Conservation (phyloP, 306 rosid species). For the Senna tora region DNA sequence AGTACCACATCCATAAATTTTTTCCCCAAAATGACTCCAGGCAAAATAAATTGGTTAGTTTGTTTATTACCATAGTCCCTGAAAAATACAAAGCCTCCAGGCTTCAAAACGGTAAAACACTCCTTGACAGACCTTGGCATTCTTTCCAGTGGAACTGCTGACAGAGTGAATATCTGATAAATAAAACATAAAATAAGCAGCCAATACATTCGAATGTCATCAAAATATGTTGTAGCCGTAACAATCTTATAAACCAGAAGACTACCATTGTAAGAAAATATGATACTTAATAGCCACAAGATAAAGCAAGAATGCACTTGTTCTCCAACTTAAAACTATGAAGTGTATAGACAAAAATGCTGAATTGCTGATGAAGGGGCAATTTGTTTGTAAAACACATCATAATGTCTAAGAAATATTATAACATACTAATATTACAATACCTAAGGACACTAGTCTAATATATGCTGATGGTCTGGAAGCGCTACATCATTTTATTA, state of each 20-base stretch:
- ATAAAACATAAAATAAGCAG: conserved; percentile 34
- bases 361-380: conserved; percentile 2
- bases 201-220: conserved; percentile 14
- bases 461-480: conserved; percentile 19
- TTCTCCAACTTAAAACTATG: conserved; percentile 24
- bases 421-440: conserved; percentile 14
- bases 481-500: conserved; percentile 25
- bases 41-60: conserved; percentile 9
- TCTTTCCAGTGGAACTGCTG: conserved; percentile 75
- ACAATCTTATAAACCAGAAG: conserved; percentile 9
- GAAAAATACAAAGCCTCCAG: conserved; percentile 88
- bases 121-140: conserved; percentile 73
- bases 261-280: neutral
- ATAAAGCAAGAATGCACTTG: conserved; percentile 7
- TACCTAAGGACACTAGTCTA: conserved; percentile 5
- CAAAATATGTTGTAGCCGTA: neutral
- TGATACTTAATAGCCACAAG: conserved; percentile 18
- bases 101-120: conserved; percentile 73
- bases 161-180: conserved; percentile 84
- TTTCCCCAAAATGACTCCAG: conserved; percentile 15
- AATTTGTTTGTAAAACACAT: conserved; percentile 11
- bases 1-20: neutral
- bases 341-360: neutral
- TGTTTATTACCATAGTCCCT: conserved; percentile 84
- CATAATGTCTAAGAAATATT: neutral